Evolutionary conservation across 441 rosid species (phyloP).

Genomic region (Dalechampia spathulata): DNA sequence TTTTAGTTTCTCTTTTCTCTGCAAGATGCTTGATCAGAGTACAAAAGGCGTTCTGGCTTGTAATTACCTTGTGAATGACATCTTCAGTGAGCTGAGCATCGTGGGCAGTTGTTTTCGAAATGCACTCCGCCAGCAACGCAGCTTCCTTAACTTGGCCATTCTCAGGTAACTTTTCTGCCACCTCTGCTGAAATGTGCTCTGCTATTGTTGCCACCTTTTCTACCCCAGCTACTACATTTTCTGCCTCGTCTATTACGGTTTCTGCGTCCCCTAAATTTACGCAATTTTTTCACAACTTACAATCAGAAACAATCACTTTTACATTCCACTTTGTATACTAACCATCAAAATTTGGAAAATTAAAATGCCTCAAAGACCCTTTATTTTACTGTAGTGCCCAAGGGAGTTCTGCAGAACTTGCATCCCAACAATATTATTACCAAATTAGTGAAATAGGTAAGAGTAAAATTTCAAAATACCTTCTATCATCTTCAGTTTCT

Average conservation of each 20-base stretch:
- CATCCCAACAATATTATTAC: too few species aligned
- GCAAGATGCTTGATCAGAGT: neutral
- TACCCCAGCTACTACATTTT: constrained; percentile 49
- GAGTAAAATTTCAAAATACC: constrained; percentile 19
- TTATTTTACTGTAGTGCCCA: too few species aligned
- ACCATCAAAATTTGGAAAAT: neutral
- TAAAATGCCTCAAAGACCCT: too few species aligned
- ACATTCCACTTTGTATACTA: neutral
- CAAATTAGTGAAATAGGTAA: too few species aligned
- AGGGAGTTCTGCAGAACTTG: too few species aligned
- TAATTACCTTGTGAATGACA: constrained; percentile 48
- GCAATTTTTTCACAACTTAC: neutral
- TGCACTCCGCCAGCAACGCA: constrained; percentile 40
- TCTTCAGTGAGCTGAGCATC: constrained; percentile 42
- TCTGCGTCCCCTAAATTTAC: constrained; percentile 40
- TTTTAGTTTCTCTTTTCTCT: too few species aligned
- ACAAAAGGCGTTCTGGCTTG: too few species aligned
- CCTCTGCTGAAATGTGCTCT: constrained; percentile 40
- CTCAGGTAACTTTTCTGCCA: constrained; percentile 42
- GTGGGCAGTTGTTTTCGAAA: constrained; percentile 50
- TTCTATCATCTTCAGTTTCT: constrained; percentile 37
- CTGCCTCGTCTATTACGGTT: constrained; percentile 34
- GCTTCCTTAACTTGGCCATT: constrained; percentile 43
- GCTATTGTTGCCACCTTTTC: constrained; percentile 53
- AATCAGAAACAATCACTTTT: neutral